A percentile compares a stretch with the other conserved stretches of the same genome.
Evolutionary conservation across 129 eudicot genomes (phyloP).

Genomic region (Sambucus nigra): DNA sequence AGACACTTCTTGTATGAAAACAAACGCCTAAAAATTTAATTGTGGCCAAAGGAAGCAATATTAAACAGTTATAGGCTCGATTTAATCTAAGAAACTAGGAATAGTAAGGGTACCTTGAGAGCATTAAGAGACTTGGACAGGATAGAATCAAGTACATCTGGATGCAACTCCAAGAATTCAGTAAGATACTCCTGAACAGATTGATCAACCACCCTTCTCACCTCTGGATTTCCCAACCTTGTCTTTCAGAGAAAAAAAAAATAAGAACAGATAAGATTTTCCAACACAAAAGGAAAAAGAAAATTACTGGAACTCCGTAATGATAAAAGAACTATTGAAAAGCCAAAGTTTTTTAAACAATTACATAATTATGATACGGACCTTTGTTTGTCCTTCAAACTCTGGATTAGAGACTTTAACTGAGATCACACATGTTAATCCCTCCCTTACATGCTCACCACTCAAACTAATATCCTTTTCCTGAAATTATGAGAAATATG

Average conservation of each 20-base stretch:
- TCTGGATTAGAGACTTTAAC: conserved; percentile 97
- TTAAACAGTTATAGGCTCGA: not conserved
- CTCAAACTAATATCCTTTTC: conserved; percentile 84
- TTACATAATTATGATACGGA: conserved; percentile 6
- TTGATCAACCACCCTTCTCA: conserved; percentile 75
- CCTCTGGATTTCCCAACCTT: conserved; percentile 96
- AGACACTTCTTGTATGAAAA: not conserved
- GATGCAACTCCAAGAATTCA: conserved; percentile 92
- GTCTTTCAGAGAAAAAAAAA: conserved; percentile 40
- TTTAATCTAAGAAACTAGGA: no score
- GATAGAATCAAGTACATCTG: conserved; percentile 75
- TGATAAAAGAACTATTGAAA: not conserved
- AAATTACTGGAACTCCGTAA: not conserved
- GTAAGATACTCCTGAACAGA: conserved; percentile 78
- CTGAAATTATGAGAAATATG: conserved; percentile 27
- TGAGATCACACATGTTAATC: conserved; percentile 86
- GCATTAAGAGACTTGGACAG: conserved; percentile 89
- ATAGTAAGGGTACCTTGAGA: conserved; percentile 47
- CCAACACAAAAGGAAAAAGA: not conserved
- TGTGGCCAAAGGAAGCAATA: not conserved
- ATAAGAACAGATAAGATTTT: conserved; percentile 7
- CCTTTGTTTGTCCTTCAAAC: conserved; percentile 99
- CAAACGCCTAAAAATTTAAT: not conserved
- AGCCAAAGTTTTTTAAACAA: not conserved
- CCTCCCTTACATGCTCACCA: conserved; percentile 96